phyloP scores from a whole-genome alignment of 2,329 filamentous ascomycete species.

The Aspergillus hiratsukae region DNA sequence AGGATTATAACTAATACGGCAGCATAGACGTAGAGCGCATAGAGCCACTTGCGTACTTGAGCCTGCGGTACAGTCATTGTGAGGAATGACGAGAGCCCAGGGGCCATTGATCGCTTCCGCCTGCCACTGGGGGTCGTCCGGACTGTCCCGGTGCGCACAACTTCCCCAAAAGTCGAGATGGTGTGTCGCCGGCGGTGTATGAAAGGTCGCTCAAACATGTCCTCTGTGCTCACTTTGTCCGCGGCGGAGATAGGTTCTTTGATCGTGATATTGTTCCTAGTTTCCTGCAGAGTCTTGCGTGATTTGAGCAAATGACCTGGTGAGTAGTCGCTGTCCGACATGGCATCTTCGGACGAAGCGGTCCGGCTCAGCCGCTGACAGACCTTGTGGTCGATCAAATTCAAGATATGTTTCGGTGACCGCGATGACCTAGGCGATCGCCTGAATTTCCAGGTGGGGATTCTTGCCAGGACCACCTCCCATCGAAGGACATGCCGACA shows the following conservation, averaged over 20 bases:
- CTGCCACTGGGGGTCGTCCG: constrained; percentile 59
- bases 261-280: constrained; percentile 10
- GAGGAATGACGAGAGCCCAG: constrained; percentile 67
- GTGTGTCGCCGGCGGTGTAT: constrained; percentile 45
- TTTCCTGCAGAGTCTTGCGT: constrained; percentile 26
- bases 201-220: constrained; percentile 16
- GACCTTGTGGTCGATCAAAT: constrained; percentile 41
- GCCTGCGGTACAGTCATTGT: constrained; percentile 77
- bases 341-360: constrained; percentile 30
- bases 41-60: constrained; percentile 71
- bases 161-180: constrained; percentile 44
- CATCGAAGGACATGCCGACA: constrained; percentile 73
- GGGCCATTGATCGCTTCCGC: constrained; percentile 60
- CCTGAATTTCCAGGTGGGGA: constrained; percentile 86
- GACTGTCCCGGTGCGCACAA: constrained; percentile 22
- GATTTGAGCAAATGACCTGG: constrained; percentile 29
- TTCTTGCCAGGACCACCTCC: constrained; percentile 79
- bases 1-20: constrained; percentile 64
- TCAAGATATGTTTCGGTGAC: constrained; percentile 36
- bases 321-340: constrained; percentile 36
- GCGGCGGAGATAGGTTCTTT: constrained; percentile 16
- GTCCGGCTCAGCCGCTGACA: constrained; percentile 47
- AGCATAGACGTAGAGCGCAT: constrained; percentile 73
- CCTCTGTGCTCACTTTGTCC: constrained; percentile 22
- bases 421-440: constrained; percentile 44